Evolutionary conservation across 2,329 filamentous ascomycete genomes (phyloP).

Genomic region (Alternaria solani): DNA sequence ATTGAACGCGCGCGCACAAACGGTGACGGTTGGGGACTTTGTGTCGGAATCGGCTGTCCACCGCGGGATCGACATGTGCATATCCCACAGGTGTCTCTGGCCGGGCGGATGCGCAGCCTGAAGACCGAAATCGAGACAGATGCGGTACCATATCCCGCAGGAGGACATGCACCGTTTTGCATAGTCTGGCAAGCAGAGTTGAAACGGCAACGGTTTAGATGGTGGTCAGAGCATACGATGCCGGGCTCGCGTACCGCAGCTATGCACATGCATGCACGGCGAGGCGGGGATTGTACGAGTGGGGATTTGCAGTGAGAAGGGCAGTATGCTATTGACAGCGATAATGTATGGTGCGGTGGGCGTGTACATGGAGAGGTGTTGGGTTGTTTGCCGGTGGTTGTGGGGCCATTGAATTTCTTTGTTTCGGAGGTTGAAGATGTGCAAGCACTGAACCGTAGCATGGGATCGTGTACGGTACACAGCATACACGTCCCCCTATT

Average conservation of each 20-base stretch:
- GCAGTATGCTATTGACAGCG: conserved; percentile 20
- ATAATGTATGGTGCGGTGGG: not conserved
- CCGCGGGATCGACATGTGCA: conserved; percentile 13
- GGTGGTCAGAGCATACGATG: conserved; percentile 7
- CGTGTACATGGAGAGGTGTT: not conserved
- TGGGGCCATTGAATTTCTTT: conserved; percentile 13
- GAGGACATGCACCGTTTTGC: conserved; percentile 1
- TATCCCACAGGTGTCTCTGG: conserved; percentile 1
- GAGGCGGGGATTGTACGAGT: conserved; percentile 6
- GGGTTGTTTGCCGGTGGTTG: conserved; percentile 6
- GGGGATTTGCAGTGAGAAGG: conserved; percentile 10
- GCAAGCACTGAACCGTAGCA: conserved; percentile 1
- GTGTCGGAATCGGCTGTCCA: conserved; percentile 4
- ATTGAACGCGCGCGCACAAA: conserved; percentile 1
- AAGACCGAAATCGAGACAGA: not conserved
- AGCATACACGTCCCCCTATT: conserved; percentile 18
- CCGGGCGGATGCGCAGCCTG: conserved; percentile 3
- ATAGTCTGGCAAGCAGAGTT: conserved; percentile 3
- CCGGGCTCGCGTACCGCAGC: not conserved
- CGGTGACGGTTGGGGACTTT: conserved; percentile 4
- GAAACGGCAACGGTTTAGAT: conserved; percentile 9
- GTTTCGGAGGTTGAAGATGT: conserved; percentile 12
- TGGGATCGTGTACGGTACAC: conserved; percentile 1
- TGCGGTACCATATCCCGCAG: not conserved
- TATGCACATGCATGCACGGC: conserved; percentile 19